These are phyloP conservation scores for Ustilago loliicola DNA, from an alignment of 1,284 basidiomycete genomes.

Conservation along the genomic window DNA sequence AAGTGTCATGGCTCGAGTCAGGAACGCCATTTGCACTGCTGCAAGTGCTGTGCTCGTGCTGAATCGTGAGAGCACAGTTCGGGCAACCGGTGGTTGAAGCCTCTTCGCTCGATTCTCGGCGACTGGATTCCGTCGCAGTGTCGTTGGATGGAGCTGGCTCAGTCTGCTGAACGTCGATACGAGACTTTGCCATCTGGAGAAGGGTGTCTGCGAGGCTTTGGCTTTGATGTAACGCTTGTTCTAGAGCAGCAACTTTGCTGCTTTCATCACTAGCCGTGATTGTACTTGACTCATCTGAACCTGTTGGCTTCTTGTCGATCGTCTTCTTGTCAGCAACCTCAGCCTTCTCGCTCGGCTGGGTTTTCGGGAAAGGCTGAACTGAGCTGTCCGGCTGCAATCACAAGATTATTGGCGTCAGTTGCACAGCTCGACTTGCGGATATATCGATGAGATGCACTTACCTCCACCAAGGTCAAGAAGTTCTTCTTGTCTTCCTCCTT, in stretches of 20 bases:
- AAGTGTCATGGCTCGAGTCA: constrained; percentile 7
- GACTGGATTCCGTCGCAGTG: neutral
- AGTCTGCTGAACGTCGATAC: neutral
- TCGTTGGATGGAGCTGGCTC: neutral
- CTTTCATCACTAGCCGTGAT: neutral
- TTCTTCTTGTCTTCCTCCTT: constrained; percentile 21
- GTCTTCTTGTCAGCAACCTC: neutral
- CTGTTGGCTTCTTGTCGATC: neutral
- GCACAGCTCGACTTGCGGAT: neutral
- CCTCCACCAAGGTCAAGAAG: constrained; percentile 40
- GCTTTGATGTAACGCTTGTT: constrained; percentile 4
- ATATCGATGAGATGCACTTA: constrained; percentile 1
- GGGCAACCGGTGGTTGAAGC: neutral
- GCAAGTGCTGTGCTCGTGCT: neutral
- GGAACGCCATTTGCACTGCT: neutral
- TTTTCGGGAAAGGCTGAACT: neutral
- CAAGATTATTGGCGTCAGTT: neutral
- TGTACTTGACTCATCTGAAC: neutral
- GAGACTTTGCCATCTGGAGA: constrained; percentile 14
- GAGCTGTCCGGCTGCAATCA: constrained; percentile 7
- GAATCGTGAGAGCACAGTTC: neutral
- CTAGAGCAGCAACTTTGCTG: neutral
- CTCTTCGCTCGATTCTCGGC: neutral
- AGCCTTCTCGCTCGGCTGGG: neutral
- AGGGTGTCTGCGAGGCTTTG: constrained; percentile 27